Percentiles rank a stretch among this genome's conserved stretches.
phyloP scores from a whole-genome alignment of 345 rosid genomes.

The Eucalyptus pauciflora region DNA sequence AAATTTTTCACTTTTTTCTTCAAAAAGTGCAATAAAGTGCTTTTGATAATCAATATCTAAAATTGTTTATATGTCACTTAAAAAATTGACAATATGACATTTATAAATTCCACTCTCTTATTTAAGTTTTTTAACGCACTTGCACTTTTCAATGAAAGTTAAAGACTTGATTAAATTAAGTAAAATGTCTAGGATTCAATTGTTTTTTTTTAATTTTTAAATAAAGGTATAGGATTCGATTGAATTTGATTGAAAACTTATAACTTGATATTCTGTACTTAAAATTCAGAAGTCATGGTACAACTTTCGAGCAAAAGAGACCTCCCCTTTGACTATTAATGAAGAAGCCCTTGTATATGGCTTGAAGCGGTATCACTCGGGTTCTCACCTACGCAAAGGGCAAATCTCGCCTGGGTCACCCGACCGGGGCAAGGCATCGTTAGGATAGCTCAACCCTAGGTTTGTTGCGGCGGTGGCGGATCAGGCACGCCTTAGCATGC shows the following conservation, averaged over 20 bases:
- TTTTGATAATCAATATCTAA: background rate
- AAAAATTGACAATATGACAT: background rate
- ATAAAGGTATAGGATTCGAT: background rate
- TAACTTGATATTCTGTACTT: background rate
- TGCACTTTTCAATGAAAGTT: background rate
- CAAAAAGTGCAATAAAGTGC: background rate
- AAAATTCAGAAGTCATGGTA: background rate
- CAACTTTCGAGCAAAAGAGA: no score
- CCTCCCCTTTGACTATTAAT: no score
- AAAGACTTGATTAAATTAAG: background rate
- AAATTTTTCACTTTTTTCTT: background rate
- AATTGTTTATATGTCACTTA: background rate
- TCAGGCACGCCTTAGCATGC: background rate
- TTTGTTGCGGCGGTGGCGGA: fast-evolving
- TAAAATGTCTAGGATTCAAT: background rate
- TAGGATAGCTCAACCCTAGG: background rate
- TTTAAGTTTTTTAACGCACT: background rate
- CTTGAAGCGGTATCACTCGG: background rate
- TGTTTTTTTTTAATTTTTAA: background rate
- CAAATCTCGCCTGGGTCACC: background rate
- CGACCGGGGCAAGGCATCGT: background rate
- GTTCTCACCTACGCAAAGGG: background rate
- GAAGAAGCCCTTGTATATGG: background rate
- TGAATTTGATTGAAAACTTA: background rate
- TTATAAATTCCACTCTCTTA: background rate